These are phyloP conservation scores for Vanrija sp. DNA, from an alignment of 1,284 basidiomycete species.

Conservation along the genomic window DNA sequence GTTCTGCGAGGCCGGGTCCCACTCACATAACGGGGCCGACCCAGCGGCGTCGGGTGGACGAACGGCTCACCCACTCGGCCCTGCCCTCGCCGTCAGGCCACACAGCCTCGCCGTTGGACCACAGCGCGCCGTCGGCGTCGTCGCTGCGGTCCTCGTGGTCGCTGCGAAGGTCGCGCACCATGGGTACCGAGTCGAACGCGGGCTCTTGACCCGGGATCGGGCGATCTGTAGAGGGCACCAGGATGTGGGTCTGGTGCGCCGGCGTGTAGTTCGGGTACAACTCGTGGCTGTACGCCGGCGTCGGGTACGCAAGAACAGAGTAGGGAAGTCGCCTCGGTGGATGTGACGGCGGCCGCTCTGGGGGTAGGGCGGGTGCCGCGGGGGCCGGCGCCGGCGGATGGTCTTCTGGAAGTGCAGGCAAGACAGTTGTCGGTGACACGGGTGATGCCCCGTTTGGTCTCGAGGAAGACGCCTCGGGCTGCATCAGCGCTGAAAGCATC, in stretches of 20 bases:
- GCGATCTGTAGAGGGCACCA: too few species aligned
- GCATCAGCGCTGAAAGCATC: too few species aligned
- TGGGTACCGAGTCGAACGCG: neutral
- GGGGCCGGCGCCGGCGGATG: neutral
- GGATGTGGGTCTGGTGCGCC: neutral
- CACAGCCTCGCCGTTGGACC: slow-evolving; percentile 17
- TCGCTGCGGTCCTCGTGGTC: slow-evolving; percentile 27
- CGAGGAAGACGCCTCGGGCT: too few species aligned
- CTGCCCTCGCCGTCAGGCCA: slow-evolving; percentile 22
- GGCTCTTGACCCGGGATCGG: too few species aligned
- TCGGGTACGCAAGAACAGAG: slow-evolving; percentile 23
- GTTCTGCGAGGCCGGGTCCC: neutral
- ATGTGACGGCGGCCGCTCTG: neutral
- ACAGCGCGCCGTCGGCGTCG: slow-evolving; percentile 21
- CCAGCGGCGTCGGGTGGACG: slow-evolving; percentile 29
- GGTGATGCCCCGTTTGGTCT: too few species aligned
- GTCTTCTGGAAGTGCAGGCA: slow-evolving; percentile 9
- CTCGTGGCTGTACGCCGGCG: slow-evolving; percentile 29
- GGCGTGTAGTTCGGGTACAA: slow-evolving; percentile 44
- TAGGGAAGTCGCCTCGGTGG: slow-evolving; percentile 20
- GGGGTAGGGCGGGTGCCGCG: neutral
- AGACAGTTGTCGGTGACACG: neutral
- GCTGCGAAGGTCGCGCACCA: slow-evolving; percentile 3
- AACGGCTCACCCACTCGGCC: slow-evolving; percentile 32
- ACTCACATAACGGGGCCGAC: slow-evolving; percentile 47